Evolutionary conservation across 2,329 filamentous ascomycete genomes (phyloP).

Genomic region (Chaetomium sp.): DNA sequence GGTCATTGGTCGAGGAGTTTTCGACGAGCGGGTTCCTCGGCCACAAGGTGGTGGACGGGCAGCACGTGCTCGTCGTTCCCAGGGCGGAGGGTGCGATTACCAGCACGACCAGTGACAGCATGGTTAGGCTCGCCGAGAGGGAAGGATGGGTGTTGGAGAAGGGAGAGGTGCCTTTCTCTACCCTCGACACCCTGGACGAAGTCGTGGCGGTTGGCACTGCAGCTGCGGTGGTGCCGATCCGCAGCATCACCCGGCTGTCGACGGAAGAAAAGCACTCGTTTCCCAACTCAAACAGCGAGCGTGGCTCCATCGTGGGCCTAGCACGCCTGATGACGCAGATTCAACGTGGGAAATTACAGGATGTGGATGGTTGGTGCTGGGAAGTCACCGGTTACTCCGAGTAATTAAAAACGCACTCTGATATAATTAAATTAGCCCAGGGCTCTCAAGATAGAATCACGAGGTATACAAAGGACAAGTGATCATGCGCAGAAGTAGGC

Average conservation of each 20-base stretch:
- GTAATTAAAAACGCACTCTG: neutral
- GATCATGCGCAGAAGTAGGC: neutral
- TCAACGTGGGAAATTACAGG: neutral
- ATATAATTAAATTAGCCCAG: too few species aligned
- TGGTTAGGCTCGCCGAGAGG: slow-evolving; percentile 66
- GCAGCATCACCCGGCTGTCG: neutral
- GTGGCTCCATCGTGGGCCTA: neutral
- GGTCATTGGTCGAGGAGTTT: slow-evolving; percentile 90
- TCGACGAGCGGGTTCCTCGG: slow-evolving; percentile 92
- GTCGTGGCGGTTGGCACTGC: slow-evolving; percentile 2
- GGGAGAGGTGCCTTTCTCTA: slow-evolving; percentile 43
- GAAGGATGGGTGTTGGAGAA: slow-evolving; percentile 83
- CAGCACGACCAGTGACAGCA: slow-evolving; percentile 74
- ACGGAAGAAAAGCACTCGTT: neutral
- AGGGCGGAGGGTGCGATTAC: slow-evolving; percentile 84
- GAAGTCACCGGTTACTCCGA: slow-evolving; percentile 1
- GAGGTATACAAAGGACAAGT: neutral
- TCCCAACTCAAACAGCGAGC: neutral
- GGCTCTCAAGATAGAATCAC: neutral
- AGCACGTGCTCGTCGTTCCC: slow-evolving; percentile 73
- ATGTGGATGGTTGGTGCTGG: neutral
- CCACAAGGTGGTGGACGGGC: slow-evolving; percentile 53
- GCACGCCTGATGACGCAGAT: neutral
- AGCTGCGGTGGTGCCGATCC: neutral
- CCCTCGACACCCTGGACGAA: neutral